Evolutionary conservation across 176 grass and related monocot species (phyloP), one percentile per base, ranked within the genome.

Genomic region (Oryza longistaminata): DNA sequence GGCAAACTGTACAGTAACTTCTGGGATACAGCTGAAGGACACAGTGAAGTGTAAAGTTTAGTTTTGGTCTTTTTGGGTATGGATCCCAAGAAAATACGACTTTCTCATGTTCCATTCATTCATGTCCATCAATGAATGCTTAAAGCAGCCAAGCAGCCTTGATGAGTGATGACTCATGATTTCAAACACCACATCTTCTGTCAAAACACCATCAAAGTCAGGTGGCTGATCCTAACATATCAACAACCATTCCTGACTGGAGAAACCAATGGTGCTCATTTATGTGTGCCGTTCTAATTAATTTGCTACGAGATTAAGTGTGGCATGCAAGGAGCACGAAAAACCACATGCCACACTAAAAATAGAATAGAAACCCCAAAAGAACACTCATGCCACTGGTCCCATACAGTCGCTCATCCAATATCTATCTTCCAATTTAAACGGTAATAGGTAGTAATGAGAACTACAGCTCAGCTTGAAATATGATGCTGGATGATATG

Each of bases 281-380:
- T 12, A 37, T 11, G 11, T 37, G 19, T 45, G 60, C 12, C 9
- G 0, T 37, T 74, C 52, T 27, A 24, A 5, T 49, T 83, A 73
- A 68, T 79, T 52, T 24, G 15, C 42, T 24, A 70, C 21, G 27
- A 7, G 2, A 68, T 77, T 66, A 68, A 73, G 35, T 40, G 58
- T 0, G 0, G 66, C 62, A 60, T 44, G 52, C 50, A 42, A 33
- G 53, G 11, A 71, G 66, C 34, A 22, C 49, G 45, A 85, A n/a
- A 16, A 14, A 16, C 9, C 42, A 70, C 75, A 76, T 34, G 46
- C 1, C 75, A 74, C 35, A 65, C 81, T 76, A 85, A 87, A 80
- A 81, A 81, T 80, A 87, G 81, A 76, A 76, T 71, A 91, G 76
- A 76, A 16, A 87, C 6, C 31, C 29, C 49, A 34, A n/a, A 48